Conservation (phyloP, 2,329 filamentous ascomycete genomes). For the Tolypocladium sp. region DNA sequence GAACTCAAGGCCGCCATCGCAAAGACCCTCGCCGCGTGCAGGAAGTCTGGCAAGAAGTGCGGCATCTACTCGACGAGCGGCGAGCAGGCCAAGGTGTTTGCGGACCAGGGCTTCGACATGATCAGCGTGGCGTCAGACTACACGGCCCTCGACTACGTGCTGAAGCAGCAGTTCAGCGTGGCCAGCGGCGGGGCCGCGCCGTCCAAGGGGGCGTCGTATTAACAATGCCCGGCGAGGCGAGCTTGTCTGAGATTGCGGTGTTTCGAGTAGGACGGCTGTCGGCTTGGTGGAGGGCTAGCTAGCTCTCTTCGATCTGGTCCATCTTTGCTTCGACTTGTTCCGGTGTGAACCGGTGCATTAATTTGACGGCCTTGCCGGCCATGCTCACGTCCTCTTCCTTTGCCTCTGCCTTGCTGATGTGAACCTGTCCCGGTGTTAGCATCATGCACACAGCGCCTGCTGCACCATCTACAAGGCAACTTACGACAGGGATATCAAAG, state of each 20-base stretch:
- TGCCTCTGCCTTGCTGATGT: slow-evolving; percentile 48
- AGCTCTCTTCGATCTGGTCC: slow-evolving; percentile 43
- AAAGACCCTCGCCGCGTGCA: slow-evolving; percentile 46
- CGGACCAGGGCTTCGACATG: slow-evolving; percentile 52
- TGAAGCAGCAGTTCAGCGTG: slow-evolving; percentile 36
- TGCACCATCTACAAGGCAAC: slow-evolving; percentile 11
- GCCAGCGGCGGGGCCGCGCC: slow-evolving; percentile 32
- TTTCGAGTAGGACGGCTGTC: not conserved
- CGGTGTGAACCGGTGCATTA: slow-evolving; percentile 69
- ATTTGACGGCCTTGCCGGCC: slow-evolving; percentile 52
- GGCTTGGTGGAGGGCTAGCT: not conserved
- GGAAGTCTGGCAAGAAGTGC: slow-evolving; percentile 55
- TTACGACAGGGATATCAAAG: slow-evolving; percentile 73
- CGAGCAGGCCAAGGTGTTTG: slow-evolving; percentile 46
- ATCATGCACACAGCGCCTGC: not conserved
- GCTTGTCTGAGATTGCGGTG: too few species aligned
- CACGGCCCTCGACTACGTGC: slow-evolving; percentile 33
- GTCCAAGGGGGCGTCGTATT: slow-evolving; percentile 32
- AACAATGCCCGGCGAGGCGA: slow-evolving; percentile 2
- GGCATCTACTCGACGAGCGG: slow-evolving; percentile 50
- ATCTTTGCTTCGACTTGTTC: slow-evolving; percentile 60
- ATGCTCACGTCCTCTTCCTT: slow-evolving; percentile 43
- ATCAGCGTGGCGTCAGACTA: slow-evolving; percentile 49
- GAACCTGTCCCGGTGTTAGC: slow-evolving; percentile 33
- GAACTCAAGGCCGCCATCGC: slow-evolving; percentile 51